Evolutionary conservation across 2,329 filamentous ascomycete species (phyloP).

Genomic region (Decorospora gaudefroyi): DNA sequence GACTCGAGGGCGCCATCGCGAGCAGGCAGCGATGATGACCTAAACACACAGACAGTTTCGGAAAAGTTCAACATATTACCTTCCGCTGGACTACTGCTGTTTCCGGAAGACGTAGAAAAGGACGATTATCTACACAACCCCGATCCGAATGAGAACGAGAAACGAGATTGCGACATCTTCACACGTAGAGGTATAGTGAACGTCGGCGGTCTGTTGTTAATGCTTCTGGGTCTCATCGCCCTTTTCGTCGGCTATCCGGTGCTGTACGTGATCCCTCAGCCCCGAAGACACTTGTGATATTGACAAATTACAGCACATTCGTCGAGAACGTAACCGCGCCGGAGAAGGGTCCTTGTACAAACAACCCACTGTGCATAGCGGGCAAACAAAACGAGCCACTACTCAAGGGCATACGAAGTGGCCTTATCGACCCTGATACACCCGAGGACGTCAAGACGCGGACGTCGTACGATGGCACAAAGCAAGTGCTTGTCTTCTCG

Average conservation of each 20-base stretch:
- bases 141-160: slow-evolving; percentile 65
- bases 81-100: slow-evolving; percentile 67
- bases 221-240: slow-evolving; percentile 64
- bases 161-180: slow-evolving; percentile 67
- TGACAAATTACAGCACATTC: slow-evolving; percentile 58
- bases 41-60: slow-evolving; percentile 73
- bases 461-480: slow-evolving; percentile 62
- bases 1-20: slow-evolving; percentile 64
- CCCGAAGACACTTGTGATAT: neutral
- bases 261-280: slow-evolving; percentile 58
- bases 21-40: slow-evolving; percentile 65
- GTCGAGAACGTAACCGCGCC: slow-evolving; percentile 53
- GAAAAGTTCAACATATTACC: slow-evolving; percentile 75
- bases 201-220: slow-evolving; percentile 63
- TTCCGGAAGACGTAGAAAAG: slow-evolving; percentile 73
- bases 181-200: slow-evolving; percentile 67
- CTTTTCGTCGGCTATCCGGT: slow-evolving; percentile 73
- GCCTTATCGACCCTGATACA: slow-evolving; percentile 70
- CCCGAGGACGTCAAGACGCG: slow-evolving; percentile 62
- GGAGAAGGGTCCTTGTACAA: slow-evolving; percentile 46
- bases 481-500: slow-evolving; percentile 69
- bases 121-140: slow-evolving; percentile 75
- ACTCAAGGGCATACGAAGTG: slow-evolving; percentile 63
- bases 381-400: slow-evolving; percentile 55
- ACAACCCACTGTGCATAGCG: slow-evolving; percentile 57